A percentile compares a stretch with the other conserved stretches of the same genome.
Conservation (phyloP, 345 rosid genomes). For the Brassica rapa region DNA sequence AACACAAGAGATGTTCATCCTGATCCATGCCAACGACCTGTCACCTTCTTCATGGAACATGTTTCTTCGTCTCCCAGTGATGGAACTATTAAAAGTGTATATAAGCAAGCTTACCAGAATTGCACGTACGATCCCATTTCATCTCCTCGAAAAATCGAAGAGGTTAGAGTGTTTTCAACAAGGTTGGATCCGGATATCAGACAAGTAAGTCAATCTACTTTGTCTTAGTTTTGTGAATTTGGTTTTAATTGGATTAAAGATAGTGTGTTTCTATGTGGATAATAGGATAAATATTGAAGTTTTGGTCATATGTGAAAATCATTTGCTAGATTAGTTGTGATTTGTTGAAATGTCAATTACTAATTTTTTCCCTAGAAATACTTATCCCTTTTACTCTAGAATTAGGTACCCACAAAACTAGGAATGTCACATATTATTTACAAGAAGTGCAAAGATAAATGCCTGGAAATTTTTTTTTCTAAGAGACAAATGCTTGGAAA, state of each 20-base stretch:
- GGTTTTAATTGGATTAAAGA: not conserved
- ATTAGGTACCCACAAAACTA: not conserved
- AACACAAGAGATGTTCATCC: constrained; percentile 54
- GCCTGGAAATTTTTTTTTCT: not conserved
- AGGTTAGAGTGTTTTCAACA: constrained; percentile 62
- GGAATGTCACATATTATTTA: not conserved
- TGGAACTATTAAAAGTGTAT: constrained; percentile 46
- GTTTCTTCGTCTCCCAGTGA: constrained; percentile 26
- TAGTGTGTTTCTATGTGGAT: not conserved
- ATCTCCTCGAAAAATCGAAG: constrained; percentile 63
- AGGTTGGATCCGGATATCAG: constrained; percentile 53
- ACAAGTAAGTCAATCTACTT: constrained; percentile 52
- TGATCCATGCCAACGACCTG: constrained; percentile 72
- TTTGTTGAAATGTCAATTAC: not conserved
- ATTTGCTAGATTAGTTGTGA: not conserved
- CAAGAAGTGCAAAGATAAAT: not conserved
- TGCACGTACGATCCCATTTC: constrained; percentile 47
- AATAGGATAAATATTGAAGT: not conserved
- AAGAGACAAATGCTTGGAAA: not conserved
- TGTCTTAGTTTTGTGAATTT: not conserved
- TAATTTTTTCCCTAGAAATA: not conserved
- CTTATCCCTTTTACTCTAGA: not conserved
- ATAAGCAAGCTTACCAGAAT: constrained; percentile 51
- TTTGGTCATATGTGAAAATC: not conserved
- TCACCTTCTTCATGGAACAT: constrained; percentile 60